phyloP scores from a whole-genome alignment of 1,284 basidiomycete species.

The Fomitopsis schrenkii region DNA sequence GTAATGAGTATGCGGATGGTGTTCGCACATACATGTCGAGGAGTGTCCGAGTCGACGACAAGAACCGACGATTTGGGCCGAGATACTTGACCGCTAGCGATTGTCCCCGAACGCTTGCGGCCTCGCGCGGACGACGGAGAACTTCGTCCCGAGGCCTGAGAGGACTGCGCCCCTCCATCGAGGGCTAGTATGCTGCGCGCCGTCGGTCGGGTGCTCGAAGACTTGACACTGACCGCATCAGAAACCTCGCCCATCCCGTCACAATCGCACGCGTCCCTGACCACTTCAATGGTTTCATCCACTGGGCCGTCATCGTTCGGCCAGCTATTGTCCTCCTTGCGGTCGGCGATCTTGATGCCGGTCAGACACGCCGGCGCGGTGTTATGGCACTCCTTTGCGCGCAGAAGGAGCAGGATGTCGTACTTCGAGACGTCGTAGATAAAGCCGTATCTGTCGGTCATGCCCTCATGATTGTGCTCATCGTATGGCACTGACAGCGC shows the following conservation, averaged over 20 bases:
- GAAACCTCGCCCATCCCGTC: constrained; percentile 34
- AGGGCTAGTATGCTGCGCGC: constrained; percentile 14
- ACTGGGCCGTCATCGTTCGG: constrained; percentile 48
- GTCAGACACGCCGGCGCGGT: constrained; percentile 82
- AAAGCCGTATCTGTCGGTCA: constrained; percentile 95
- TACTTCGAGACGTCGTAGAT: constrained; percentile 85
- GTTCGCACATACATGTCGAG: constrained; percentile 67
- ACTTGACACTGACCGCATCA: constrained; percentile 22
- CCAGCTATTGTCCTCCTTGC: constrained; percentile 72
- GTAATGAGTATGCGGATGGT: constrained; percentile 75
- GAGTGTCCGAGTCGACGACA: constrained; percentile 52
- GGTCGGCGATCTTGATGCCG: constrained; percentile 82
- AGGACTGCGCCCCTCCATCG: constrained; percentile 13
- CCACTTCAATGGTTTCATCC: constrained; percentile 45
- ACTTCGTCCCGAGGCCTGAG: constrained; percentile 30
- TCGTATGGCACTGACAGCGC: constrained; percentile 50
- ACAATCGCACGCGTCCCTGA: constrained; percentile 58
- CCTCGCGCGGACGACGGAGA: constrained; percentile 51
- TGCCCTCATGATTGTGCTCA: constrained; percentile 54
- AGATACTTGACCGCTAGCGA: constrained; percentile 29
- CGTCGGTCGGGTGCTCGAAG: constrained; percentile 23
- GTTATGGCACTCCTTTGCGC: constrained; percentile 70
- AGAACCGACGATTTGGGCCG: constrained; percentile 48
- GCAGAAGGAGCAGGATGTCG: constrained; percentile 72
- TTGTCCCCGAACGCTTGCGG: constrained; percentile 35